Evolutionary conservation across 2,329 filamentous ascomycete genomes (phyloP), one percentile per base, ranked within the genome.

Genomic region (Ascosphaera aggregata): DNA sequence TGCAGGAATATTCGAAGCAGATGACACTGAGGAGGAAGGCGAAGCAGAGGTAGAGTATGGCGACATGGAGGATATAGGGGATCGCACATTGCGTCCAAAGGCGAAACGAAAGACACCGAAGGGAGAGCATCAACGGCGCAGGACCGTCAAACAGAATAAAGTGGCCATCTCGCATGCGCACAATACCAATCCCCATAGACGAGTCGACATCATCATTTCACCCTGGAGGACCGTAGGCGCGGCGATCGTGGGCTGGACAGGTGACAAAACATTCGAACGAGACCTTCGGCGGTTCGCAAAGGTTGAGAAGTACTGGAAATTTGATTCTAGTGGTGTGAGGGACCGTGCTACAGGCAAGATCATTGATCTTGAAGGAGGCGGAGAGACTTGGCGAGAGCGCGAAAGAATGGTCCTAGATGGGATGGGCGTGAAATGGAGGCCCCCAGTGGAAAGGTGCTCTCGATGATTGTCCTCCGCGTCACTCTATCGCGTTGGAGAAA

Each of bases 211-310:
- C 42, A 86, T 95, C 46, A 65, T 95, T 43, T 74, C 73, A 17
- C 82, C 85, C 0, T 94, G 86, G 80, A 76, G 74, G 41, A 92
- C 82, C 0, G 73, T 80, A 0, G 86, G 89, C 0, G 94, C 84
- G 47, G 86, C 85, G 0, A 67, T 95, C 3, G 60, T 86, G 15
- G 85, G 84, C 1, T 95, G 86, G 89, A 77, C 71, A 13, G 80
- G 84, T 1, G 86, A 75, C 1, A 92, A 76, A 0, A 94, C 84
- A 0, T 95, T 94, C 47, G 73, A 94, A 60, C 65, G 86, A 18
- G 89, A 95, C 54, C 54, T 95, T 40, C 64, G 86, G 32, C 63
- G 76, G 24, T 92, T 86, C 56, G 81, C 76, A 43, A 85, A 80
- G 54, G 66, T 73, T 30, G 64, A 67, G 41, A 74, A 70, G 48